Evolutionary conservation across 1,139 yeast genomes (phyloP), one percentile per base, ranked within the genome.

Genomic region (Zygosaccharomyces pseudobailii): DNA sequence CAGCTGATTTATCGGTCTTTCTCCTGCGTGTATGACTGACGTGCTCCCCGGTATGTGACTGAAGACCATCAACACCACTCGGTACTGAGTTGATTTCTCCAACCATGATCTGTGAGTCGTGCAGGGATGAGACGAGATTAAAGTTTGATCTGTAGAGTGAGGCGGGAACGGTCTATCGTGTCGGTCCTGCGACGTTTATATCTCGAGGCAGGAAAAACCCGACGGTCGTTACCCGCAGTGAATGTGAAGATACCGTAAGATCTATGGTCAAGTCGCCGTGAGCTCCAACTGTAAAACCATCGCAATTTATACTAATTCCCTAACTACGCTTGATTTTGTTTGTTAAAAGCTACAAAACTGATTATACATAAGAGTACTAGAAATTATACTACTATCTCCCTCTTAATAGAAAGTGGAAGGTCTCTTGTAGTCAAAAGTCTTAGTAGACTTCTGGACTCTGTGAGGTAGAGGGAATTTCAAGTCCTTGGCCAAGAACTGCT

Each of bases 391-490:
- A 13, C 33, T 35, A 40, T 34, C 40, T 37, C 43, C 48, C 39
- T 56, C 57, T 73, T 87, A 89, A 87, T 89, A 88, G 86, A 84
- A 90, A 73, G 98, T 92, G 71, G 96, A 74, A 75, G 97, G 97
- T 78, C 95, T 85, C 79, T 84, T 84, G 78, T 88, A 79, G 75
- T 90, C 80, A 82, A 79, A 92, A 75, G 89, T 76, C 76, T 84
- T 80, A 80, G 82, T 78, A 71, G 92, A 75, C 83, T 88, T 90
- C 78, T 80, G 87, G 74, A 90, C 84, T 82, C 98, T 90, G 95
- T 94, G 98, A 71, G 98, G 97, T 74, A 92, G 87, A 81, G 99
- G 99, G 97, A 92, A 92, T 80, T 88, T 88, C 79, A 92, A 87
- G 79, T 84, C 95, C 80, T 88, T 87, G 72, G 92, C 70, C 74